Percentiles rank a stretch among this genome's conserved stretches.
Evolutionary conservation across 768 basidiomycete genomes (phyloP).

Genomic region (Boletus speciosus): DNA sequence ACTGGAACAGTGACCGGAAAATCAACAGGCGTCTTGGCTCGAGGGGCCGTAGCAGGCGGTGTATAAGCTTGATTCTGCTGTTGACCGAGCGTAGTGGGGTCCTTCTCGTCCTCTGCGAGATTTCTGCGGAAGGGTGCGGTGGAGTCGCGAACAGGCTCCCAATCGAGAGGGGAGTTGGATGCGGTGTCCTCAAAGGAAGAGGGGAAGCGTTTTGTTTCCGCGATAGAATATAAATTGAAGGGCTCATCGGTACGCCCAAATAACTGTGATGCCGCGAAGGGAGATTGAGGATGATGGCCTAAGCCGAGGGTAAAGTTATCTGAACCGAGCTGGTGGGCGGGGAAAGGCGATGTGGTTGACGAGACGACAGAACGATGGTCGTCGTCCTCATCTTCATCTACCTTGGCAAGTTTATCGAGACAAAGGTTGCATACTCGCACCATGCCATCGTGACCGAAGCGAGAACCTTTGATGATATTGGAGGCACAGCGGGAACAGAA

Average conservation of each 20-base stretch:
- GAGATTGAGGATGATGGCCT: constrained; percentile 69
- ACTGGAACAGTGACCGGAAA: constrained; percentile 56
- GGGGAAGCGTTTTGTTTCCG: constrained; percentile 60
- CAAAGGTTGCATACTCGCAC: constrained; percentile 95
- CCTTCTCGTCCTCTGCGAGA: constrained; percentile 75
- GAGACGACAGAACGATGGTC: constrained; percentile 80
- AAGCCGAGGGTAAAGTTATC: constrained; percentile 38
- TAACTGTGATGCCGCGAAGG: constrained; percentile 83
- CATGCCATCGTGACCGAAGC: constrained; percentile 94
- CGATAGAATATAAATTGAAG: constrained; percentile 79
- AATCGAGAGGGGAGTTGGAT: constrained; percentile 47
- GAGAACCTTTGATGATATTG: constrained; percentile 90
- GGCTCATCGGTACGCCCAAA: constrained; percentile 77
- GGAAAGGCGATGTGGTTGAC: constrained; percentile 63
- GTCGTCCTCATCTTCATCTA: constrained; percentile 87
- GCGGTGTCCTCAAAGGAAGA: constrained; percentile 54
- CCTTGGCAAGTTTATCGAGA: constrained; percentile 85
- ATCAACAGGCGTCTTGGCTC: constrained; percentile 52
- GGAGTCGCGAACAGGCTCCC: constrained; percentile 50
- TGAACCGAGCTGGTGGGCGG: constrained; percentile 71
- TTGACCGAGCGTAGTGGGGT: constrained; percentile 43
- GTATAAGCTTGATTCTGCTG: constrained; percentile 26
- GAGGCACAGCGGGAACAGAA: constrained; percentile 97
- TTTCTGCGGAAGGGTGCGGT: constrained; percentile 74
- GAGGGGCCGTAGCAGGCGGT: constrained; percentile 34